Base-by-base conservation (phyloP, 1,284 basidiomycete species). In the Irpex sp. region DNA sequence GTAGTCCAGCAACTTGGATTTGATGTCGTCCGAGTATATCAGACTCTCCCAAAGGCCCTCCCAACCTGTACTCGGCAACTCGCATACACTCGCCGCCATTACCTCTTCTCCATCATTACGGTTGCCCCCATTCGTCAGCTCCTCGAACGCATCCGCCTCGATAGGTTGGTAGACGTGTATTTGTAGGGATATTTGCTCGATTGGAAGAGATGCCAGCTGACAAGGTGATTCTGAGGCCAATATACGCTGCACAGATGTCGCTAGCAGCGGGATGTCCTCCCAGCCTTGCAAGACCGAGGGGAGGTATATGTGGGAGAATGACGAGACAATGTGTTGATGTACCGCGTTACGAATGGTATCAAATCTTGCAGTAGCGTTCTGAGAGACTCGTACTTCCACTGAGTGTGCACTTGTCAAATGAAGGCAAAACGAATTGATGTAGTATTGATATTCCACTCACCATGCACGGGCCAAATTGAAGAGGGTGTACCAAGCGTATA, bases 1-100 rank as follows among this genome's bases (percentile, higher is more conserved):
- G 76, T 98, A 98, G 73, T 94, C 89, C 61, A 99, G 82, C 9
- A 99, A 81, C 64, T 89, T 90, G 62, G 88, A 78, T 76, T 99
- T 99, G 75, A 98, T 89, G 71, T 94, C 87, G 68, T 93, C 92
- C 4, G 89, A 84, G 74, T 97, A 99, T 71, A 98, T 91, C 66
- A 99, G 75, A 58, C 92, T 95, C 62, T 89, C 87, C 88, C 97
- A 99, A 3, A 98, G 78, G 0, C 97, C 96, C 66, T 98, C 96
- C 78, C 93, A 88, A 44, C 81, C 83, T 63, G 80, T 75, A 64
- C 89, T 93, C 0, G 96, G 97, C 38, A 98, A 82, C 65, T 96
- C 92, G 66, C 89, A 88, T 17, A 97, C 88, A 59, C 84, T 91
- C 0, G 95, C 96, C 2, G 96, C 93, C 75, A 92, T 91, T 0